phyloP scores from a whole-genome alignment of 1,284 basidiomycete species.

The Calocybe gambosa region DNA sequence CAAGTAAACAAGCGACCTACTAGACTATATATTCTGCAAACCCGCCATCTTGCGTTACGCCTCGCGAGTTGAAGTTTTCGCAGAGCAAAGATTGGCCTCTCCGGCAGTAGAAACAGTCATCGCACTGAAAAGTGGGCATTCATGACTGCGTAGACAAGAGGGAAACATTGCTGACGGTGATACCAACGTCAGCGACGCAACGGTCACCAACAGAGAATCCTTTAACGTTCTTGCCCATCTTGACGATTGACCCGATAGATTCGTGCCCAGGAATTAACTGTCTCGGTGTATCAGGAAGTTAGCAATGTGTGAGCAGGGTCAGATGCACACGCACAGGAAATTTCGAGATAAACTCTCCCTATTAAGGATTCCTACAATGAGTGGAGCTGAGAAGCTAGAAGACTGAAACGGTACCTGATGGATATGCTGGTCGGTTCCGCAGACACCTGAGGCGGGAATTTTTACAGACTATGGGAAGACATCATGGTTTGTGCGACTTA shows the following conservation, averaged over 20 bases:
- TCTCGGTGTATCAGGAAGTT: slow-evolving; percentile 21
- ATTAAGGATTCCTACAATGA: not conserved
- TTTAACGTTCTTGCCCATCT: slow-evolving; percentile 63
- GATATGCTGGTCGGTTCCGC: slow-evolving; percentile 55
- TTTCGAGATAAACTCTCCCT: slow-evolving; percentile 23
- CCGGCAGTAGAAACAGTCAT: slow-evolving; percentile 72
- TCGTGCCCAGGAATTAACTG: slow-evolving; percentile 72
- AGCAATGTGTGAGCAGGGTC: not conserved
- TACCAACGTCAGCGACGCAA: slow-evolving; percentile 63
- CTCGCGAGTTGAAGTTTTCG: slow-evolving; percentile 65
- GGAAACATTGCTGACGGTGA: slow-evolving; percentile 30
- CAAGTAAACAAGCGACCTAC: slow-evolving; percentile 33
- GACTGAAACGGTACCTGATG: slow-evolving; percentile 12
- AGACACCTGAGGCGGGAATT: slow-evolving; percentile 40
- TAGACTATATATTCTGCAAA: slow-evolving; percentile 77
- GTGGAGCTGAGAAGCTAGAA: not conserved
- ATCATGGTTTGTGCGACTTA: slow-evolving; percentile 19
- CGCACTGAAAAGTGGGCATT: slow-evolving; percentile 41
- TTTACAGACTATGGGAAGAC: not conserved
- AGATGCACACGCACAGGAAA: slow-evolving; percentile 16
- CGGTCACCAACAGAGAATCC: slow-evolving; percentile 66
- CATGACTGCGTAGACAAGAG: slow-evolving; percentile 1
- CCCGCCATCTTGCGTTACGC: slow-evolving; percentile 69
- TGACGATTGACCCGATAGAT: slow-evolving; percentile 59
- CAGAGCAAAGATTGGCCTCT: slow-evolving; percentile 63